Evolutionary conservation across 192 early-diverging fungal species (phyloP), one percentile per base, ranked within the genome.

Genomic region (Phycomyces nitens): DNA sequence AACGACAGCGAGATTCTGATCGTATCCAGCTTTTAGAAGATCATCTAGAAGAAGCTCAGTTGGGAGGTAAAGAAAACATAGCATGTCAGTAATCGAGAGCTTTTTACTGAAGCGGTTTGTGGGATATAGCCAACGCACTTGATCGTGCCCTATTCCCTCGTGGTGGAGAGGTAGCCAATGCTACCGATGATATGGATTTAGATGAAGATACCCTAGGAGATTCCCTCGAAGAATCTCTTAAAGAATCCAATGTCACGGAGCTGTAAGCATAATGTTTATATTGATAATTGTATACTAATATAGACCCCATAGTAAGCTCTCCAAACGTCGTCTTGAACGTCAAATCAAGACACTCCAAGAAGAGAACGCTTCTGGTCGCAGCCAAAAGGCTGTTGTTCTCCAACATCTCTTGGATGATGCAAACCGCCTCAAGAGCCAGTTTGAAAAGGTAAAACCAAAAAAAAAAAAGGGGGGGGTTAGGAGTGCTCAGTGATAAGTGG

Each of bases 1-100:
- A 92, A 42, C 71, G 83, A 64, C 73, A 79, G 58, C 71, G 80
- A 44, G 89, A 92, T 69, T 63, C 79, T 27, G 96, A 98, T 38
- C 82, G 81, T 40, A 94, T 95, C 51, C 77, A 84, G 51, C 60
- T 80, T 0, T 71, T 98, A 47, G 90, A 95, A 74, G 93, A 95
- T 40, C 73, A 83, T 42, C 70, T 96, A 11, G 83, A 81, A 38
- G 94, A 98, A 72, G 71, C 90, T 20, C 94, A 98, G 70, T 77
- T 94, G 16, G 80, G 71, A 16, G 85, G 85, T 70, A 55, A 55
- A 15, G 34, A 58, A 41, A 41, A 23, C 15, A 42, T 42, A 24
- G 23, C 10, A 53, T n/a, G n/a, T n/a, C n/a, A n/a, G n/a, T n/a
- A n/a, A n/a, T n/a, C n/a, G n/a, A n/a, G n/a, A n/a, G n/a, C n/a